Base-by-base conservation (phyloP, 2,329 filamentous ascomycete genomes). In the Fusarium chaquense region DNA sequence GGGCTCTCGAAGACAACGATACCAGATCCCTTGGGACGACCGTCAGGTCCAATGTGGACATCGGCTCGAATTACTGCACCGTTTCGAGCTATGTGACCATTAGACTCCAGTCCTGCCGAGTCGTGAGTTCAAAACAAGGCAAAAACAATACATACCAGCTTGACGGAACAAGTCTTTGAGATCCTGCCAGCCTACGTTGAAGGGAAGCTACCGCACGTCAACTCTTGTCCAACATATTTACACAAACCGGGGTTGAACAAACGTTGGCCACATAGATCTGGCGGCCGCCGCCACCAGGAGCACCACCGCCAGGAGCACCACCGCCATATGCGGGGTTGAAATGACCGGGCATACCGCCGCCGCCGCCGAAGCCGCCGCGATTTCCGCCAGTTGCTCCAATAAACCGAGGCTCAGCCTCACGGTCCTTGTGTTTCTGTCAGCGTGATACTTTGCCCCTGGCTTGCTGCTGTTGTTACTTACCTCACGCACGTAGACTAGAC, bases 191-290 rank as follows among this genome's bases (percentile, higher is more conserved):
- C 96, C 96, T 75, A 97, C 93, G 72, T 93, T 97, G 84, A 94
- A 99, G 22, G 96, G 96, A 75, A 99, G 92, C 96, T 99, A 82
- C 43, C 71, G 60, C 32, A 33, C 58, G 70, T 62, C 52, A 74
- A 67, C 36, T 70, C 46, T 36, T 47, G n/a, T 69, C 59, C 64
- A 70, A 38, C 28, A 52, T 32, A 22, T 52, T 40, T 46, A 47
- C 46, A 50, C 26, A 49, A 60, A 57, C 28, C 58, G 51, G 62
- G 65, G 62, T 69, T 58, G 73, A 81, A 97, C 95, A 89, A 89
- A 99, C 96, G 88, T 99, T 99, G 81, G 93, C 93, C 79, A 99
- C 89, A 82, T 97, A 99, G 81, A 99, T 94, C 84, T 98, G 96
- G 80, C 94, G 91, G 77, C 92, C 91, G 72, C 85, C 86, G 69